Evolutionary conservation across 495 filamentous ascomycete species (phyloP).

Genomic region (Oleoguttula mirabilis): DNA sequence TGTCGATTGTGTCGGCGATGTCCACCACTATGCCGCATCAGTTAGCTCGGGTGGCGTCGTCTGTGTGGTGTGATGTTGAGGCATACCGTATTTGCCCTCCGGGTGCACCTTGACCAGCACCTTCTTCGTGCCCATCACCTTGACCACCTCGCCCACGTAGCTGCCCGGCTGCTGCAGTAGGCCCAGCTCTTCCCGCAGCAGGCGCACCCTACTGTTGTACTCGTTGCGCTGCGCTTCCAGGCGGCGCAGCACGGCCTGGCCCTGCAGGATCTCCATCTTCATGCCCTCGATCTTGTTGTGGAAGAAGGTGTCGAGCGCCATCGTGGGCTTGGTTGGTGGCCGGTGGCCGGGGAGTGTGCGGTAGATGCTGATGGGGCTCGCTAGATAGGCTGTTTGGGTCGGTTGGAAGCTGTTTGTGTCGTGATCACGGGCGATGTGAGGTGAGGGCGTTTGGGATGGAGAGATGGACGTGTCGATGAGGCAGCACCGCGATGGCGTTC

Average conservation of each 20-base stretch:
- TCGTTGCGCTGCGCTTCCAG: slow-evolving; percentile 98
- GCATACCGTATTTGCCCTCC: slow-evolving; percentile 96
- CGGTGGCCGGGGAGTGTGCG: no score
- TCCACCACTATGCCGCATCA: slow-evolving; percentile 65
- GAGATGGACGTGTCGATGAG: no score
- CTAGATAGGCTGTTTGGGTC: no score
- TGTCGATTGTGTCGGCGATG: slow-evolving; percentile 86
- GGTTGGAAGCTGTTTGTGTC: no score
- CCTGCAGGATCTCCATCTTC: slow-evolving; percentile 99
- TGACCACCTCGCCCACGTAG: slow-evolving; percentile 97
- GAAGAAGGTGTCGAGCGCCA: slow-evolving; percentile 99
- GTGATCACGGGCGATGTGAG: no score
- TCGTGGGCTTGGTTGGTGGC: no score
- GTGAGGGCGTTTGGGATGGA: no score
- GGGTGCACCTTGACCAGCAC: slow-evolving; percentile 98
- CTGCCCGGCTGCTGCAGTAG: slow-evolving; percentile 94
- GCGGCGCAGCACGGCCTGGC: slow-evolving; percentile 85
- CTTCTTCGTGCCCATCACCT: slow-evolving; percentile 99
- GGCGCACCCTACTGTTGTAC: slow-evolving; percentile 94
- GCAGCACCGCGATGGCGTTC: no score
- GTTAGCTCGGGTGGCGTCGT: no score
- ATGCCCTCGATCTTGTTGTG: slow-evolving; percentile 99
- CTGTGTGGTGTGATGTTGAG: background rate
- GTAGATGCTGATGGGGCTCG: no score
- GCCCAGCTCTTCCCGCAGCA: slow-evolving; percentile 91